Percentiles rank a stretch among this genome's conserved stretches.
phyloP scores from a whole-genome alignment of 2,329 filamentous ascomycete species.

The Colletotrichum agaves region DNA sequence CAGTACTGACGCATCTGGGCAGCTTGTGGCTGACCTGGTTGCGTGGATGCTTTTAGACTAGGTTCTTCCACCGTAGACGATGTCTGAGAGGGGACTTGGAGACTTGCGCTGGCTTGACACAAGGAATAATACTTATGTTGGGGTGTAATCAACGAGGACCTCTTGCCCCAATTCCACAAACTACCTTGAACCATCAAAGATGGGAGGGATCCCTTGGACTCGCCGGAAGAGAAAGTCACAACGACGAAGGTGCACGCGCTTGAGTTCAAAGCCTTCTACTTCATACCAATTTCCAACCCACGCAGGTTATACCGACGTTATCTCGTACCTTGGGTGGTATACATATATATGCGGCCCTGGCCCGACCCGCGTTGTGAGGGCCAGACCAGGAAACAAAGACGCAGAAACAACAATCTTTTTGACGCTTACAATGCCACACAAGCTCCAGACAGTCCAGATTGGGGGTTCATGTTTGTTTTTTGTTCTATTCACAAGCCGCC shows the following conservation, averaged over 20 bases:
- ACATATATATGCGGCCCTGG: too few species aligned
- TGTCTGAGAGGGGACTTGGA: neutral
- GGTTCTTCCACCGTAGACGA: neutral
- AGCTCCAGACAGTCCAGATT: neutral
- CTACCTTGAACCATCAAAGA: neutral
- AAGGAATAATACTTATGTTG: neutral
- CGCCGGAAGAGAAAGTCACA: neutral
- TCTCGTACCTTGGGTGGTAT: too few species aligned
- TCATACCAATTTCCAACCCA: too few species aligned
- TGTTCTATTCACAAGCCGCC: conserved; percentile 10
- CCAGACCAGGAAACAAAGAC: neutral
- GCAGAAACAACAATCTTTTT: neutral
- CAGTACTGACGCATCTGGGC: neutral
- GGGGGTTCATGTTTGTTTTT: neutral
- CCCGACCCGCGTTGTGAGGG: too few species aligned
- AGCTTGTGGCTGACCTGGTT: neutral
- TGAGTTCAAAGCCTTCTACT: too few species aligned
- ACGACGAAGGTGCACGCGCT: too few species aligned
- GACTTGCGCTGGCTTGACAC: neutral
- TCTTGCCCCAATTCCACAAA: neutral
- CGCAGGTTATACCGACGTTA: too few species aligned
- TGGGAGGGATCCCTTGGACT: neutral
- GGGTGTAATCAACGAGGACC: conserved; percentile 13
- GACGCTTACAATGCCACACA: neutral
- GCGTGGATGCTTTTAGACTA: conserved; percentile 9